phyloP scores from a whole-genome alignment of 768 basidiomycete species.

The Xanthoconium stramineum region DNA sequence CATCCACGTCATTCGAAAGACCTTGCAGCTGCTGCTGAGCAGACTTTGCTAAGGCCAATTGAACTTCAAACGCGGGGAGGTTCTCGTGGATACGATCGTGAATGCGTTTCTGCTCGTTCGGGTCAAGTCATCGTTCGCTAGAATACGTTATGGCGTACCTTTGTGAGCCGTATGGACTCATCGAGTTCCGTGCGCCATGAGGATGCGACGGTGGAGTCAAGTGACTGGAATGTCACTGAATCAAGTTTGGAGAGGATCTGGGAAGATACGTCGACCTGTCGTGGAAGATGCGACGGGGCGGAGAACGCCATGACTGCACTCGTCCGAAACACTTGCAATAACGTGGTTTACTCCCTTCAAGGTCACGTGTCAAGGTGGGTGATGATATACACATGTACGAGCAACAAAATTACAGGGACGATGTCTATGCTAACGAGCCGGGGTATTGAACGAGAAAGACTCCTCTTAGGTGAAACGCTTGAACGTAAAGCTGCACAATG shows the following conservation, averaged over 20 bases:
- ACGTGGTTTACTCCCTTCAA: neutral
- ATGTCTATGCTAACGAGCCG: constrained; percentile 27
- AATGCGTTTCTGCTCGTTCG: constrained; percentile 52
- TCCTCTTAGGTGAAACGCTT: constrained; percentile 56
- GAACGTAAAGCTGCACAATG: constrained; percentile 69
- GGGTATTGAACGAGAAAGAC: constrained; percentile 21
- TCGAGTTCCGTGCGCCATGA: constrained; percentile 76
- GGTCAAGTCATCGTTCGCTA: constrained; percentile 2
- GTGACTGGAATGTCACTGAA: constrained; percentile 50
- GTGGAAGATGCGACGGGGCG: constrained; percentile 60
- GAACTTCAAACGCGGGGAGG: constrained; percentile 59
- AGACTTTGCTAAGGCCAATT: constrained; percentile 58
- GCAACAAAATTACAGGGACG: constrained; percentile 25
- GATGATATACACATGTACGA: constrained; percentile 20
- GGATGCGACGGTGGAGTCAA: constrained; percentile 58
- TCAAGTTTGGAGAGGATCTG: constrained; percentile 69
- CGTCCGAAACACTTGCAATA: neutral
- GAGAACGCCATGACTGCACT: constrained; percentile 63
- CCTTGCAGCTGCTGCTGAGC: constrained; percentile 57
- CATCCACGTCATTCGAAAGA: constrained; percentile 52
- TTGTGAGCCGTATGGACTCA: constrained; percentile 63
- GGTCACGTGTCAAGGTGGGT: constrained; percentile 17
- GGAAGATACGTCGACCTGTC: constrained; percentile 68
- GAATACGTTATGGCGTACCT: constrained; percentile 42
- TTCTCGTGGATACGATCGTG: constrained; percentile 70